Percentiles rank a stretch among this genome's conserved stretches.
These are phyloP conservation scores for Solanum clarkiae DNA, from an alignment of 257 asterid species.

Conservation along the genomic window DNA sequence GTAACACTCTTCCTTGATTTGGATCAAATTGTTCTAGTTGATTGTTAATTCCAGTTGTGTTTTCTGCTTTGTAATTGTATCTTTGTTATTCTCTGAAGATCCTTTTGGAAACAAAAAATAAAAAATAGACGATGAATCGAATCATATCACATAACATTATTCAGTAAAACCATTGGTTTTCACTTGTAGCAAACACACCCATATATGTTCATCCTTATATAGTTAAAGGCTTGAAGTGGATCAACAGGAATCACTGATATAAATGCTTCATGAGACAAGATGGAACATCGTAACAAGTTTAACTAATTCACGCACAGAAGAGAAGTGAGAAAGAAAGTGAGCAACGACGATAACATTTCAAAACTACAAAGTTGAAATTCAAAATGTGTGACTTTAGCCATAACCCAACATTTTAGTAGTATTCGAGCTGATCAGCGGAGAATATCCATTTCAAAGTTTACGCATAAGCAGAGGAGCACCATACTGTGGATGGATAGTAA, in stretches of 20 bases:
- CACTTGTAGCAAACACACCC: too few species aligned
- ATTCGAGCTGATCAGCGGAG: background rate
- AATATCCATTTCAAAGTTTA: background rate
- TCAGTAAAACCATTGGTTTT: too few species aligned
- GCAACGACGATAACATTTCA: background rate
- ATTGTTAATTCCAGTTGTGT: background rate
- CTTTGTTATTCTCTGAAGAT: too few species aligned
- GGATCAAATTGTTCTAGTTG: background rate
- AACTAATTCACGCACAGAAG: background rate
- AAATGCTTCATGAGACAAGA: background rate
- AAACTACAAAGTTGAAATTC: background rate
- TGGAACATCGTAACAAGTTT: background rate
- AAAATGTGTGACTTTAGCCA: too few species aligned
- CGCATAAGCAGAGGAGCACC: constrained; percentile 17
- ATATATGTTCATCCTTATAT: background rate
- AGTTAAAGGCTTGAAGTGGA: background rate
- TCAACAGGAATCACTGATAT: background rate
- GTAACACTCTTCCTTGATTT: too few species aligned
- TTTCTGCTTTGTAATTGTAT: background rate
- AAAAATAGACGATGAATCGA: too few species aligned
- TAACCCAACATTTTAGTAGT: background rate
- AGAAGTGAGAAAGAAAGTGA: background rate
- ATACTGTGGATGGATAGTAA: constrained; percentile 19
- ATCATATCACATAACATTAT: too few species aligned
- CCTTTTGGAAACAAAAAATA: too few species aligned